Conservation (phyloP, 352 stramenopile genomes). For the Pythium sp. region DNA sequence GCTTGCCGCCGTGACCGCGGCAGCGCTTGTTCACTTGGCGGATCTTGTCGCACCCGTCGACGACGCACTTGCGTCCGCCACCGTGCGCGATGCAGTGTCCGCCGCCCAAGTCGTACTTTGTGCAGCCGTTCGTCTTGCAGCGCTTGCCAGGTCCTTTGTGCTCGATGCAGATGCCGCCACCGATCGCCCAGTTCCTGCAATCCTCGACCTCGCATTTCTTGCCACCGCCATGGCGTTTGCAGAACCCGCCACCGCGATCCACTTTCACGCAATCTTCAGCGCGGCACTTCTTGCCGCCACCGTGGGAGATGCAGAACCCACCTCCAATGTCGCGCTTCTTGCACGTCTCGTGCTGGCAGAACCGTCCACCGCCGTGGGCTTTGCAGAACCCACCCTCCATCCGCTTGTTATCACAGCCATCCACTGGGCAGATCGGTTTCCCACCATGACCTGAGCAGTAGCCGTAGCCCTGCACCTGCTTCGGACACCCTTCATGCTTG, state of each 20-base stretch:
- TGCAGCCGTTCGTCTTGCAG: conserved; percentile 76
- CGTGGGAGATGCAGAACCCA: conserved; percentile 83
- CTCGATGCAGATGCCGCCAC: conserved; percentile 67
- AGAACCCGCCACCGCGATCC: conserved; percentile 76
- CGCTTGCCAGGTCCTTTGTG: conserved; percentile 80
- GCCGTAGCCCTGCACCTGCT: conserved; percentile 83
- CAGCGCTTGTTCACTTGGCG: conserved; percentile 85
- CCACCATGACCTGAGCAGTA: conserved; percentile 82
- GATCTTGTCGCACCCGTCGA: conserved; percentile 85
- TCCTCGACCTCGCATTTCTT: conserved; percentile 79
- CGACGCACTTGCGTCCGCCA: conserved; percentile 76
- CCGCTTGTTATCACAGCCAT: conserved; percentile 78
- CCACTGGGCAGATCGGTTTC: conserved; percentile 70
- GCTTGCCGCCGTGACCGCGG: conserved; percentile 75
- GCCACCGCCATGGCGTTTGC: conserved; percentile 80
- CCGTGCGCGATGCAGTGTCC: conserved; percentile 86
- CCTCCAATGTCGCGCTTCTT: conserved; percentile 86
- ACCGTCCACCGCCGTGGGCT: conserved; percentile 74
- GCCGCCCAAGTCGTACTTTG: conserved; percentile 78
- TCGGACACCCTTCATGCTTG: conserved; percentile 74
- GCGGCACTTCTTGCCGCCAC: conserved; percentile 84
- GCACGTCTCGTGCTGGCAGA: conserved; percentile 68
- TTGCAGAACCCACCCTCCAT: conserved; percentile 89
- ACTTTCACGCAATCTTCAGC: conserved; percentile 71
- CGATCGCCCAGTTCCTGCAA: conserved; percentile 81